Evolutionary conservation across 805 yeast species (phyloP), one percentile per base, ranked within the genome.

Genomic region (Yarrowia alimentaria): DNA sequence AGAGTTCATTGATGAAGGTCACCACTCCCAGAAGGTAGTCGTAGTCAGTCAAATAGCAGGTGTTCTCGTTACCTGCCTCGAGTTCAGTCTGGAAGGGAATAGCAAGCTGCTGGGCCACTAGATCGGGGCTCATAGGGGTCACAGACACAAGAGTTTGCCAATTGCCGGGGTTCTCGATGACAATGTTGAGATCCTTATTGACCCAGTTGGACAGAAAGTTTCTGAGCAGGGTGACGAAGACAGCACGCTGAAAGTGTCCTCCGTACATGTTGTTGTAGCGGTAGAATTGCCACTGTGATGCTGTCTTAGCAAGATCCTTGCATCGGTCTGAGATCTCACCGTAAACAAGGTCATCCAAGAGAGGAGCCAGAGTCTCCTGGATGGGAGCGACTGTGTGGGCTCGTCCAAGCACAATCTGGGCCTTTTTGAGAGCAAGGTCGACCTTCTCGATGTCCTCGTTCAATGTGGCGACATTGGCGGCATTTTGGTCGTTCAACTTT

Each of bases 1-100:
- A 49, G 12, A 63, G 55, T 50, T 61, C 66, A 33, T 57, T 60
- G 21, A 58, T 48, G 29, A 63, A 52, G 14, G 56, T 49, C 10
- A 63, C 48, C 4, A 55, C 51, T 3, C 60, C 63, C 34, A 63
- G 64, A 33, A 63, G 52, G 45, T 63, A 63, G n/a, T 63, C 66
- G 33, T 61, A 63, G 25, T 53, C 37, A 1, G 64, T 55, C 16
- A 59, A 34, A 22, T 43, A 37, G 29, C 50, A 43, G 3, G 37
- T 43, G 37, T 43, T 30, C 8, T 43, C 35, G 13, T 40, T 40
- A 11, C 47, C 47, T 10, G 47, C 47, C 47, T 40, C 47, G 25
- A 40, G 25, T 13, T 40, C 30, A 17, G 50, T 43, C 28, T 22
- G n/a, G 30, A 43, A 43, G 3, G 50, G 37, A 21, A 43, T 28